Evolutionary conservation across 2,329 filamentous ascomycete species (phyloP).

Genomic region (Colletotrichum sp.): DNA sequence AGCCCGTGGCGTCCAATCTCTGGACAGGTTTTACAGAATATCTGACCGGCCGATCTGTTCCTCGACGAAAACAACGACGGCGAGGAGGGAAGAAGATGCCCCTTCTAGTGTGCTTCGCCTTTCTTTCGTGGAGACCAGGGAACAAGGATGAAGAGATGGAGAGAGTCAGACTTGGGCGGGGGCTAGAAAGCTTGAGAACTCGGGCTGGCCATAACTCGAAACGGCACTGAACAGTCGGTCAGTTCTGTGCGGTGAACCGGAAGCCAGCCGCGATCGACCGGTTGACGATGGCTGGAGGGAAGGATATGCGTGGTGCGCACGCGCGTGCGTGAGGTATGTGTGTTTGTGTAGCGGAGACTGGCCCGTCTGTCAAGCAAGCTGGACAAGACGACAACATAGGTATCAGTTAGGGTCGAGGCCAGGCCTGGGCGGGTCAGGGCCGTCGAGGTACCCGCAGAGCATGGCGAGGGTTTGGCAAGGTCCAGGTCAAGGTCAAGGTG

Average conservation of each 20-base stretch:
- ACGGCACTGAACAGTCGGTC: background rate
- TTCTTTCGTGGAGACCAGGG: background rate
- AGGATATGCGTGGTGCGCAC: background rate
- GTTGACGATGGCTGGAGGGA: background rate
- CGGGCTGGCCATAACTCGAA: constrained; percentile 7
- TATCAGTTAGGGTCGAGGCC: background rate
- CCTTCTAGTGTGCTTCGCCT: constrained; percentile 4
- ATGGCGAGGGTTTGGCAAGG: background rate
- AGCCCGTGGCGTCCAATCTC: constrained; percentile 10
- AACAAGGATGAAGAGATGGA: background rate
- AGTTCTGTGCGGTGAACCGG: constrained; percentile 12
- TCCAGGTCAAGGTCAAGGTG: background rate
- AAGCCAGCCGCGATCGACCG: constrained; percentile 1
- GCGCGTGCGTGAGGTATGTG: background rate
- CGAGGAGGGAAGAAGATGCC: background rate
- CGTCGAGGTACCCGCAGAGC: background rate
- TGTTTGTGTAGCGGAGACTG: background rate
- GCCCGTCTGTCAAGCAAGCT: background rate
- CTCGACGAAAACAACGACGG: background rate
- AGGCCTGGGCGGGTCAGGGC: background rate
- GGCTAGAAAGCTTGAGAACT: background rate
- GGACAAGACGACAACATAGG: background rate
- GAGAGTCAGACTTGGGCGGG: background rate
- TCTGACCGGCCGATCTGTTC: background rate
- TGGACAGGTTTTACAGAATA: background rate